These are phyloP conservation scores for Yamadazyma sp. DNA, from an alignment of 805 yeast genomes.

Conservation along the genomic window DNA sequence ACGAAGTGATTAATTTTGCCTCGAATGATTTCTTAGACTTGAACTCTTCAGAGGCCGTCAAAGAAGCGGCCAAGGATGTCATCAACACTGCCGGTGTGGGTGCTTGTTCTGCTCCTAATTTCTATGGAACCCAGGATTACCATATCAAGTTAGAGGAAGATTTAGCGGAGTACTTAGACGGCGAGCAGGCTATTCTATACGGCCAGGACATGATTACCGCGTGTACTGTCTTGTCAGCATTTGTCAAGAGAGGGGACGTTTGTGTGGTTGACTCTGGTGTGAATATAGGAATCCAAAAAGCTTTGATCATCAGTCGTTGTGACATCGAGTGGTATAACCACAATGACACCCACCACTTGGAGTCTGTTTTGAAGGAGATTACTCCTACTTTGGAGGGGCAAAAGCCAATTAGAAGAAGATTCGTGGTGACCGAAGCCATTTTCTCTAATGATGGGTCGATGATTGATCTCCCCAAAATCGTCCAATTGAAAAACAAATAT, in stretches of 20 bases:
- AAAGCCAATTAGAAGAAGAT: conserved; percentile 81
- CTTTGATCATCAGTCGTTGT: conserved; percentile 82
- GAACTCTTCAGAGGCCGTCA: conserved; percentile 47
- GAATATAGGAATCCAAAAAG: conserved; percentile 80
- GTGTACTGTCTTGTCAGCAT: conserved; percentile 87
- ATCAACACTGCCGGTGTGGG: conserved; percentile 86
- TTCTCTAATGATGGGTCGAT: conserved; percentile 81
- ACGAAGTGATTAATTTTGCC: conserved; percentile 61
- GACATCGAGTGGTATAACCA: conserved; percentile 82
- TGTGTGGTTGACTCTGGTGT: conserved; percentile 83
- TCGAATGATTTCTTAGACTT: conserved; percentile 71
- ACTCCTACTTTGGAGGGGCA: conserved; percentile 61
- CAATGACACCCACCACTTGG: conserved; percentile 83
- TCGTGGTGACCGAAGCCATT: conserved; percentile 88
- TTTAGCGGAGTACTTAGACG: conserved; percentile 70
- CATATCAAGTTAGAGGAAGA: conserved; percentile 79
- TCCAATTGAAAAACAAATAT: conserved; percentile 74
- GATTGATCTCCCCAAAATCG: conserved; percentile 64
- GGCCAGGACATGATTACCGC: conserved; percentile 92
- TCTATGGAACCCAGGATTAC: conserved; percentile 92
- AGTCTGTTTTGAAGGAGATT: conserved; percentile 60
- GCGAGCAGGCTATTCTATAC: conserved; percentile 78
- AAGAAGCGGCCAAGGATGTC: conserved; percentile 52
- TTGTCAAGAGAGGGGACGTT: conserved; percentile 91
- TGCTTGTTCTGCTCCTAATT: conserved; percentile 98